These are phyloP conservation scores for Ustilago xerochloae DNA, from an alignment of 1,284 basidiomycete genomes.

Conservation along the genomic window DNA sequence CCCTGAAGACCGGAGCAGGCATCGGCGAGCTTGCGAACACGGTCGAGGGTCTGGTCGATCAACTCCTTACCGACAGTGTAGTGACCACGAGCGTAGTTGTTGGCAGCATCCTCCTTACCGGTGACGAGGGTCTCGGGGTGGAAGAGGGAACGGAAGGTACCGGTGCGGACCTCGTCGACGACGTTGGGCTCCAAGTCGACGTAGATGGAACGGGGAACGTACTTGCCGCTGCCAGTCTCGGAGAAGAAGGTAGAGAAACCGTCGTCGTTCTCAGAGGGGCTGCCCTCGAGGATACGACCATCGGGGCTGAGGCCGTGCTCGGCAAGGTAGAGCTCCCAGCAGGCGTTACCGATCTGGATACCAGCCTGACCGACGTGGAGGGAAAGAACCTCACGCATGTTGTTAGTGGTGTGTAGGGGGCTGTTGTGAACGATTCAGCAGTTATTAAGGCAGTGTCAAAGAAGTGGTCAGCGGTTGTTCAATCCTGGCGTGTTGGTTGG, in stretches of 20 bases:
- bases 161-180: constrained; percentile 94
- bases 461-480: background rate
- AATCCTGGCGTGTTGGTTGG: background rate
- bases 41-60: constrained; percentile 87
- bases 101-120: constrained; percentile 99
- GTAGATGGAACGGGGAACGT: constrained; percentile 97
- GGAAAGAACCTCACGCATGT: constrained; percentile 79
- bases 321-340: constrained; percentile 93
- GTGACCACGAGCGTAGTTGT: constrained; percentile 83
- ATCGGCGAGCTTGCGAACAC: constrained; percentile 93
- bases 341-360: constrained; percentile 76
- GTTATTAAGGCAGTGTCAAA: background rate
- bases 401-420: constrained; percentile 19
- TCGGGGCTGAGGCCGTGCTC: constrained; percentile 85
- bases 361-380: constrained; percentile 94
- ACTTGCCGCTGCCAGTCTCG: constrained; percentile 72
- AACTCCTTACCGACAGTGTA: constrained; percentile 96
- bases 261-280: constrained; percentile 80
- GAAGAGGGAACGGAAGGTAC: constrained; percentile 93
- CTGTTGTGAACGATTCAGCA: background rate
- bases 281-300: constrained; percentile 72
- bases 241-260: constrained; percentile 90
- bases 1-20: constrained; percentile 98
- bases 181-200: constrained; percentile 94
- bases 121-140: constrained; percentile 99